Conservation (phyloP, 495 filamentous ascomycete genomes). For the Hypoxylon fragiforme region DNA sequence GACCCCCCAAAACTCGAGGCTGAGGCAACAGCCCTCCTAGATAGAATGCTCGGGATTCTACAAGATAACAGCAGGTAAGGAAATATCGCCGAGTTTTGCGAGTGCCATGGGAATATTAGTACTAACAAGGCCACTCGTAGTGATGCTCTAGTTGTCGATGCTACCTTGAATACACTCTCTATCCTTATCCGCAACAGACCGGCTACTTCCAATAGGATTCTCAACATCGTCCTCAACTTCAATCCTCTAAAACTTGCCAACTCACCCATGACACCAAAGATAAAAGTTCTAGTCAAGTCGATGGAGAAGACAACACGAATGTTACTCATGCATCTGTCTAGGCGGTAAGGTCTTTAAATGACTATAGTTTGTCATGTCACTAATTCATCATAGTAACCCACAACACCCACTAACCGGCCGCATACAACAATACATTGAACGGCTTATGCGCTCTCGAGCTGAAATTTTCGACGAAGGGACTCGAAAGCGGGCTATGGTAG, state of each 20-base stretch:
- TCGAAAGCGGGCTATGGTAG: conserved; percentile 73
- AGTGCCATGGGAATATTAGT: not conserved
- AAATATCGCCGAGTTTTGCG: not conserved
- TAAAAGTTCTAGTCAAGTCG: conserved; percentile 80
- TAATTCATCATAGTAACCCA: conserved; percentile 61
- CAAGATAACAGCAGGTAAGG: conserved; percentile 81
- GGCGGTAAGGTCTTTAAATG: conserved; percentile 57
- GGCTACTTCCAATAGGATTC: conserved; percentile 78
- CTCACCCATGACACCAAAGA: conserved; percentile 73
- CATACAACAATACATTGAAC: conserved; percentile 81
- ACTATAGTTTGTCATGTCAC: conserved; percentile 9
- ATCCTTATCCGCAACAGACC: conserved; percentile 79
- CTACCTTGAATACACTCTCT: conserved; percentile 85
- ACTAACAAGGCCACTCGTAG: conserved; percentile 48
- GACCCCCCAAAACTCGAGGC: conserved; percentile 82
- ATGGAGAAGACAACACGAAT: conserved; percentile 91
- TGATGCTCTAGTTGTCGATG: conserved; percentile 87
- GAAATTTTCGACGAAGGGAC: conserved; percentile 77
- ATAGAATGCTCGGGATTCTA: conserved; percentile 82
- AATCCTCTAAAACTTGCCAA: conserved; percentile 81
- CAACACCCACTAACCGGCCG: conserved; percentile 65
- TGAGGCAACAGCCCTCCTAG: conserved; percentile 84
- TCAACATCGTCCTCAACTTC: conserved; percentile 84
- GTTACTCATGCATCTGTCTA: conserved; percentile 76
- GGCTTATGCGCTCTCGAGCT: conserved; percentile 69